Percentiles rank a stretch among this genome's conserved stretches.
These are phyloP conservation scores for Eustoma russellianum DNA, from an alignment of 257 asterid genomes.

Conservation along the genomic window DNA sequence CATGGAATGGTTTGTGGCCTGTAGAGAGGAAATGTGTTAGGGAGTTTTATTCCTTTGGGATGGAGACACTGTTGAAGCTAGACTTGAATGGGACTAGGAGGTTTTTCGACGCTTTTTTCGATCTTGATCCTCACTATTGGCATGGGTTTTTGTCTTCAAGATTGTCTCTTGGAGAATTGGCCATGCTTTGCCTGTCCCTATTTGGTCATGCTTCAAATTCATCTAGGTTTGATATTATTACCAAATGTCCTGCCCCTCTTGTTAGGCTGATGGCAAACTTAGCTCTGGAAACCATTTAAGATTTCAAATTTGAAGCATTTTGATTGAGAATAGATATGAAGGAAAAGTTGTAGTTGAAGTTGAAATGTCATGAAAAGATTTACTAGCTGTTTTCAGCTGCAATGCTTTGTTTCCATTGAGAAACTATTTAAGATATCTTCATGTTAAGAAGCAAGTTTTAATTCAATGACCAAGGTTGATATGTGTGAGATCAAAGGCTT, in stretches of 20 bases:
- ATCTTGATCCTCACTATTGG: constrained; percentile 68
- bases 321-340: too few relatives aligned
- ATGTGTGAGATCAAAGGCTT: too few relatives aligned
- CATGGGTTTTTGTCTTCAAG: constrained; percentile 71
- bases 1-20: constrained; percentile 84
- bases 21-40: constrained; percentile 47
- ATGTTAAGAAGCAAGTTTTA: too few relatives aligned
- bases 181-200: constrained; percentile 40
- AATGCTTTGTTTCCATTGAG: too few relatives aligned
- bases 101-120: constrained; percentile 76
- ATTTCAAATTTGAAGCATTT: neutral
- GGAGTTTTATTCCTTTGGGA: constrained; percentile 66
- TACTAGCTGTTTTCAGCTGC: too few relatives aligned
- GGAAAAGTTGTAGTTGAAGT: too few relatives aligned
- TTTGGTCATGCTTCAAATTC: constrained; percentile 58
- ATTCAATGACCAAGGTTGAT: too few relatives aligned
- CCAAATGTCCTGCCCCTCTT: constrained; percentile 65
- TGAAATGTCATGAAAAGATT: too few relatives aligned
- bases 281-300: constrained; percentile 58
- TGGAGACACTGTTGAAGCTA: constrained; percentile 78
- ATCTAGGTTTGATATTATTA: constrained; percentile 52
- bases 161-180: constrained; percentile 58
- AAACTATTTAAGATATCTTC: too few relatives aligned
- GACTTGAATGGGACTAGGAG: constrained; percentile 64
- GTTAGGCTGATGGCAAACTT: constrained; percentile 57